Evolutionary conservation across 306 rosid species (phyloP).

Genomic region (Echinosophora koreensis): DNA sequence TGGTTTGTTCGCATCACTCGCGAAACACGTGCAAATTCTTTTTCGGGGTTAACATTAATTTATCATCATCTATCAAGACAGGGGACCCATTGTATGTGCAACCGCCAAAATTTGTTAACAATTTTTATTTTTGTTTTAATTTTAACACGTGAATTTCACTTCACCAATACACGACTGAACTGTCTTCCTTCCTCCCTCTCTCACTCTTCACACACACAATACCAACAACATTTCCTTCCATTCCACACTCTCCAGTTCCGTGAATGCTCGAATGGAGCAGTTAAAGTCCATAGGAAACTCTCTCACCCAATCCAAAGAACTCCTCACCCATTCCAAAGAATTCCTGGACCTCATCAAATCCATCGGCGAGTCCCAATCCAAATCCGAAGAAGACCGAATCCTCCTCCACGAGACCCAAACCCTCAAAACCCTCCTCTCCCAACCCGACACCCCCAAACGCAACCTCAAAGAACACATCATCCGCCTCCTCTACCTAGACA

Average conservation of each 20-base stretch:
- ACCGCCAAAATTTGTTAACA: too few relatives aligned
- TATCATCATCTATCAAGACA: too few relatives aligned
- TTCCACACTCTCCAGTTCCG: too few relatives aligned
- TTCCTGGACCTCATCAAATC: slow-evolving; percentile 94
- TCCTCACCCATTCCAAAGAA: slow-evolving; percentile 88
- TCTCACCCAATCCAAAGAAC: slow-evolving; percentile 82
- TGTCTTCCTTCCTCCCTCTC: too few relatives aligned
- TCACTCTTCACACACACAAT: too few relatives aligned
- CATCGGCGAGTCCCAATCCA: slow-evolving; percentile 97
- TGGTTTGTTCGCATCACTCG: background rate
- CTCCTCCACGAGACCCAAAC: slow-evolving; percentile 89
- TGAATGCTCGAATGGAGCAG: slow-evolving; percentile 58
- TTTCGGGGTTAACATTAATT: background rate
- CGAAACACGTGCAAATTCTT: background rate
- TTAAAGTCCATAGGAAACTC: slow-evolving; percentile 87
- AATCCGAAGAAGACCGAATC: slow-evolving; percentile 94
- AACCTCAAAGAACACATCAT: slow-evolving; percentile 96
- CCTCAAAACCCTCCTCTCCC: slow-evolving; percentile 80
- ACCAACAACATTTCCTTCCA: too few relatives aligned
- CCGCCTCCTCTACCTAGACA: slow-evolving; percentile 87
- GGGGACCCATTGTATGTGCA: too few relatives aligned
- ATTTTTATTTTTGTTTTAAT: too few relatives aligned
- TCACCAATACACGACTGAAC: too few relatives aligned
- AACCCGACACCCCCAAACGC: slow-evolving; percentile 86
- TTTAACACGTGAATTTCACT: too few relatives aligned